These are phyloP conservation scores for Narthecium ossifragum DNA, from an alignment of 106 monocot species.

Conservation along the genomic window DNA sequence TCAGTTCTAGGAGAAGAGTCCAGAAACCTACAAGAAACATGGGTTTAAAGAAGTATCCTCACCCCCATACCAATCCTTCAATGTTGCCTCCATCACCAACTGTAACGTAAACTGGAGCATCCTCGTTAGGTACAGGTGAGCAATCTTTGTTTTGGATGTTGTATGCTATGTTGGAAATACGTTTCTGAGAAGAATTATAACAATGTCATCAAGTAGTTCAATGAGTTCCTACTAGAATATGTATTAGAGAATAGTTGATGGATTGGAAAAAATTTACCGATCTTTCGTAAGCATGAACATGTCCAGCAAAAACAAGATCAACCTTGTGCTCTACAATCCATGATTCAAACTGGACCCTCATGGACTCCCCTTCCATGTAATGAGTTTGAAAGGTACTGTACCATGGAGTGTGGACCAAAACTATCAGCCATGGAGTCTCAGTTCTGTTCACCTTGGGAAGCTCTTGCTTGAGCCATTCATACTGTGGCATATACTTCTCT, in stretches of 20 bases:
- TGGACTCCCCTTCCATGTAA: constrained; percentile 33
- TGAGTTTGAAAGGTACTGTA: constrained; percentile 26
- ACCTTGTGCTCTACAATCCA: constrained; percentile 25
- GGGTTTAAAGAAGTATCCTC: no score
- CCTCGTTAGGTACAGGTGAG: constrained; percentile 10
- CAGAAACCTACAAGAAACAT: no score
- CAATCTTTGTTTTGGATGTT: constrained; percentile 16
- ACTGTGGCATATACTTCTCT: constrained; percentile 32
- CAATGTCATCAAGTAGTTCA: no score
- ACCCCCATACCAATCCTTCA: constrained; percentile 24
- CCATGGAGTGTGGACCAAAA: constrained; percentile 25
- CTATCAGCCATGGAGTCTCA: constrained; percentile 28
- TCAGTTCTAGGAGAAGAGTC: no score
- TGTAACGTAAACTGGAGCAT: constrained; percentile 27
- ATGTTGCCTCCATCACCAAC: constrained; percentile 35
- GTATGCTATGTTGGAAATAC: constrained; percentile 27
- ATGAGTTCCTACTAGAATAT: no score
- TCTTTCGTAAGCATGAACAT: constrained; percentile 29
- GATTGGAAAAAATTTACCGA: no score
- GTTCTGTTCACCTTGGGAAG: constrained; percentile 26
- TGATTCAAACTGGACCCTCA: constrained; percentile 28
- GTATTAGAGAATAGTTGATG: no score
- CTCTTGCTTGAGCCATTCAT: constrained; percentile 22
- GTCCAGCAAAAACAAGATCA: constrained; percentile 24
- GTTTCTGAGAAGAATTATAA: no score